Percentiles rank a stretch among this genome's conserved stretches.
Conservation (phyloP, 1,284 basidiomycete genomes). For the Laetiporus sulphureus region DNA sequence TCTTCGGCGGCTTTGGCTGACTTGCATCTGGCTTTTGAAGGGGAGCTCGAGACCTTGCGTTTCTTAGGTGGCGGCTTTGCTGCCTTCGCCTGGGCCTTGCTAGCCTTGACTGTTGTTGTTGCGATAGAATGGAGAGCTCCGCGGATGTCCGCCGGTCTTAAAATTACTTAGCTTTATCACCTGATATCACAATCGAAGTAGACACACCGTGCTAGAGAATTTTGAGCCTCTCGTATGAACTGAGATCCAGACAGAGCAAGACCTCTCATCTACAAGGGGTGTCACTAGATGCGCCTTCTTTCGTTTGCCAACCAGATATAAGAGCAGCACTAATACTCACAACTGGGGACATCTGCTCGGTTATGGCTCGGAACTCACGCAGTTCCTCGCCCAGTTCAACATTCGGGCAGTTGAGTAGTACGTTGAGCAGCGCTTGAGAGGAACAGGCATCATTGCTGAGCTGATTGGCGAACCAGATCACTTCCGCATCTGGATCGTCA, state of each 20-base stretch:
- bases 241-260: conserved; percentile 49
- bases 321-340: conserved; percentile 30
- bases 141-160: conserved; percentile 53
- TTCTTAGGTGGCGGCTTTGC: conserved; percentile 32
- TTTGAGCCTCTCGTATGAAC: conserved; percentile 46
- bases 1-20: conserved; percentile 24
- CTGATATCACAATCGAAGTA: too few relatives aligned
- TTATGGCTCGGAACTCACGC: conserved; percentile 39
- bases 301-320: conserved; percentile 1
- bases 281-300: conserved; percentile 1
- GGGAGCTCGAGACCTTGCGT: conserved; percentile 24
- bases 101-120: conserved; percentile 34
- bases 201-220: conserved; percentile 47
- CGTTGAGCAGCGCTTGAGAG: conserved; percentile 53
- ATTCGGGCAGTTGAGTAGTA: conserved; percentile 46
- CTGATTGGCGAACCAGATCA: conserved; percentile 61
- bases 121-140: conserved; percentile 41
- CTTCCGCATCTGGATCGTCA: conserved; percentile 45
- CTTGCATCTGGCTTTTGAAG: conserved; percentile 19
- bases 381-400: conserved; percentile 43
- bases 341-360: conserved; percentile 47
- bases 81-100: conserved; percentile 24
- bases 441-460: conserved; percentile 60
- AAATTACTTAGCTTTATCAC: too few relatives aligned
- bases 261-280: conserved; percentile 45